phyloP scores from a whole-genome alignment of 1,284 basidiomycete species.

The Leccinum angustisporum region DNA sequence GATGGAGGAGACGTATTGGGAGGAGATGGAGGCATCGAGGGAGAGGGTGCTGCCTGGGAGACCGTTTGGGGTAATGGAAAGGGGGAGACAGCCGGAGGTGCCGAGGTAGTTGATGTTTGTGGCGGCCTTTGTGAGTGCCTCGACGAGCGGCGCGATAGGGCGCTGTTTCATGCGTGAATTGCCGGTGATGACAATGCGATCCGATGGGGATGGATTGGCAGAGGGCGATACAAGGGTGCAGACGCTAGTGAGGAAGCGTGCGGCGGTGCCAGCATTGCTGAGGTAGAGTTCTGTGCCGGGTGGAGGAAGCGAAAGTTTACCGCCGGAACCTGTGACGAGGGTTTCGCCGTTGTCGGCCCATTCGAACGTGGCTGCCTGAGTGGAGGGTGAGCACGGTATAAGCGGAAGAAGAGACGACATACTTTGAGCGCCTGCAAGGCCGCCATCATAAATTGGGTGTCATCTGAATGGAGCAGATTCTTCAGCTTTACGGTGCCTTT shows the following conservation, averaged over 20 bases:
- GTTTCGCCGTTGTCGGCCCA: conserved; percentile 97
- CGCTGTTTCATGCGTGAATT: conserved; percentile 99
- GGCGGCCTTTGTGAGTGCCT: conserved; percentile 85
- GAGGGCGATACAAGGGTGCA: conserved; percentile 78
- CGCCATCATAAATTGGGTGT: conserved; percentile 99
- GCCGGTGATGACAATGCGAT: conserved; percentile 84
- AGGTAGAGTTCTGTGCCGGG: conserved; percentile 90
- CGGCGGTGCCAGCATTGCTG: conserved; percentile 96
- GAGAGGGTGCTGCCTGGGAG: conserved; percentile 83
- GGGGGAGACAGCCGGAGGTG: conserved; percentile 83
- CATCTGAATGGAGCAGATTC: conserved; percentile 95
- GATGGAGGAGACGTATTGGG: conserved; percentile 98
- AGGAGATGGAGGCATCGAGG: conserved; percentile 92
- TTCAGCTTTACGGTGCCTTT: conserved; percentile 85
- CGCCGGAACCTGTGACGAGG: conserved; percentile 84
- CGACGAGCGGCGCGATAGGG: conserved; percentile 90
- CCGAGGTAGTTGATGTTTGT: conserved; percentile 80
- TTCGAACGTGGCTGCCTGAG: conserved; percentile 79
- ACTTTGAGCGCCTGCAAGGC: conserved; percentile 87
- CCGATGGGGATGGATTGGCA: conserved; percentile 35
- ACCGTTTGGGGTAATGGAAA: conserved; percentile 83
- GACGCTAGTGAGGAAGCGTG: conserved; percentile 96
- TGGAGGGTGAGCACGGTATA: conserved; percentile 4
- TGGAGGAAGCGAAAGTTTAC: conserved; percentile 75
- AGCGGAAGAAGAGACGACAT: conserved; percentile 14